These are phyloP conservation scores for Rhizoclosmatium globosum DNA, from an alignment of 192 early-diverging fungal species.

Conservation along the genomic window DNA sequence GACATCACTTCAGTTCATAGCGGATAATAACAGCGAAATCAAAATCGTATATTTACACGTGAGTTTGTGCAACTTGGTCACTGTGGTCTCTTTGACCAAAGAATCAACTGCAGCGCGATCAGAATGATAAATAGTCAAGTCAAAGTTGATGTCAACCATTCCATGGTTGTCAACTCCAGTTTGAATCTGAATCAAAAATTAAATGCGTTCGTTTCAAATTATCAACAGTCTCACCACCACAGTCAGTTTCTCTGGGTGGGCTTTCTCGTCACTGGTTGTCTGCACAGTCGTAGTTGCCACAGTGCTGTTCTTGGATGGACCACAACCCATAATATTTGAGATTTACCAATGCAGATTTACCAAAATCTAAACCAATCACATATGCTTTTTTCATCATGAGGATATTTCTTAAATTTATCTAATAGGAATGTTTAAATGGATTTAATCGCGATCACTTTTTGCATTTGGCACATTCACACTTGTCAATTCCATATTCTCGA, in stretches of 20 bases:
- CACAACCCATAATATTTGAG: no score
- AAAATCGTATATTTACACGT: neutral
- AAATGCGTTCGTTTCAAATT: neutral
- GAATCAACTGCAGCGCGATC: neutral
- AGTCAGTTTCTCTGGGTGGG: neutral
- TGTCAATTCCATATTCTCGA: constrained; percentile 33
- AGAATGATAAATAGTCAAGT: constrained; percentile 1
- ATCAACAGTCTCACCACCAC: neutral
- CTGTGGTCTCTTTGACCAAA: neutral
- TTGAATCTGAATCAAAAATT: neutral
- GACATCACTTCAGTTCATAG: no score
- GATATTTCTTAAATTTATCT: no score
- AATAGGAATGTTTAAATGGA: no score
- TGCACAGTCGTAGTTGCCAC: no score
- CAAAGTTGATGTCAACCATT: neutral
- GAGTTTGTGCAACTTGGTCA: neutral
- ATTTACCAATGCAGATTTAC: no score
- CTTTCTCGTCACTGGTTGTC: no score
- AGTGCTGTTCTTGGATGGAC: no score
- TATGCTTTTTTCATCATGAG: no score
- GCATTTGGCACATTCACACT: constrained; percentile 30
- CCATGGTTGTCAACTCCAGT: neutral
- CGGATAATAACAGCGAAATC: neutral
- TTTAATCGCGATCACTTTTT: no score
- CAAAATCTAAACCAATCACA: no score